These are phyloP conservation scores for Mrakia blollopis DNA, from an alignment of 768 basidiomycete species.

Conservation along the genomic window DNA sequence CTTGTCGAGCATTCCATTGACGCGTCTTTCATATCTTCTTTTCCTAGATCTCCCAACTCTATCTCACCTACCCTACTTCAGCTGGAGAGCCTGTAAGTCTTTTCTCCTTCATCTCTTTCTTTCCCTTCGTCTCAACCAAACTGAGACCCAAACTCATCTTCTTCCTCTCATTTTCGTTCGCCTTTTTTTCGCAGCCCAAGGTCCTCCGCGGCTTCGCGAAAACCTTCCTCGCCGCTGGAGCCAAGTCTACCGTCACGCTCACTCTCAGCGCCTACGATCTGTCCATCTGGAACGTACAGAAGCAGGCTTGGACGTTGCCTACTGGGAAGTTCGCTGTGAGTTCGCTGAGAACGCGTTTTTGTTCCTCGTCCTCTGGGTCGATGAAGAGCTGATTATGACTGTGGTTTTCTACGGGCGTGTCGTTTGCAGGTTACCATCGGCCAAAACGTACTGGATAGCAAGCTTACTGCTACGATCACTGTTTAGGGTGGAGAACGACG, in stretches of 20 bases:
- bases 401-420: no score
- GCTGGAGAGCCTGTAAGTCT: constrained; percentile 8
- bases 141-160: background rate
- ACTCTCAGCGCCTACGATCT: background rate
- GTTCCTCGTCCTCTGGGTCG: no score
- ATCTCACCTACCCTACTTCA: constrained; percentile 34
- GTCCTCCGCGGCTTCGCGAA: constrained; percentile 36
- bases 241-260: background rate
- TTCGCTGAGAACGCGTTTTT: background rate
- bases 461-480: background rate
- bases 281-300: background rate
- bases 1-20: background rate
- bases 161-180: background rate
- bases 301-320: constrained; percentile 7
- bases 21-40: background rate
- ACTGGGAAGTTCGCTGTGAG: constrained; percentile 14
- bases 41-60: constrained; percentile 34
- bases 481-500: background rate
- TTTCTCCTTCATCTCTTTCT: background rate
- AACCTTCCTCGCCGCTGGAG: background rate
- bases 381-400: no score
- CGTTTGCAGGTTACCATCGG: background rate
- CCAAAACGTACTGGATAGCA: background rate
- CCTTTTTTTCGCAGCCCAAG: constrained; percentile 33
- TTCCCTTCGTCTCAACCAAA: background rate